Conservation (phyloP, 2,329 filamentous ascomycete species). For the Phialophora tarda region DNA sequence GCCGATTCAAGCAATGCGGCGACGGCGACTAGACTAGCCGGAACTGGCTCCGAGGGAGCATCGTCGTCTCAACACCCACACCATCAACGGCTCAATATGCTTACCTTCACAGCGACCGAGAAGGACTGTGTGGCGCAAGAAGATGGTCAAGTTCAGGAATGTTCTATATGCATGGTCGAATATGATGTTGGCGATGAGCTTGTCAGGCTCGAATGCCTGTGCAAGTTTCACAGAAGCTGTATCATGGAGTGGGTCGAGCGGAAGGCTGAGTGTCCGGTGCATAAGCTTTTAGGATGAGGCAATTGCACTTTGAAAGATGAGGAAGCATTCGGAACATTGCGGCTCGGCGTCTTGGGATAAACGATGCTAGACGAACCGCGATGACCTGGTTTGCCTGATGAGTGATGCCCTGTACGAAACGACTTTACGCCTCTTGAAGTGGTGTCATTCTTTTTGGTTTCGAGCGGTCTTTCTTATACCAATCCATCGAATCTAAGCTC, state of each 20-base stretch:
- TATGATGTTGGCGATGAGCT: conserved; percentile 65
- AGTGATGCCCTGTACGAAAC: not conserved
- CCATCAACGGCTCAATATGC: conserved; percentile 46
- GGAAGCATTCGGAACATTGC: not conserved
- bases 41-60: not conserved
- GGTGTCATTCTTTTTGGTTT: not conserved
- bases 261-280: conserved; percentile 65
- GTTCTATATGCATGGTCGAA: conserved; percentile 69
- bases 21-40: not conserved
- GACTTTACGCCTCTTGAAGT: not conserved
- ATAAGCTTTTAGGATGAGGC: conserved; percentile 51
- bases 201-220: conserved; percentile 66
- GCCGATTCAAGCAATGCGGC: conserved; percentile 26
- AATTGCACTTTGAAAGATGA: not conserved
- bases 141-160: conserved; percentile 62
- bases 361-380: not conserved
- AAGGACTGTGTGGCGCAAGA: conserved; percentile 66
- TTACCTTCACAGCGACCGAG: conserved; percentile 63
- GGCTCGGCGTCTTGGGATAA: not conserved
- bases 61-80: conserved; percentile 32
- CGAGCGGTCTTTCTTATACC: not conserved
- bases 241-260: conserved; percentile 66
- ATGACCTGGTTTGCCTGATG: not conserved
- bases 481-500: not conserved
- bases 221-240: conserved; percentile 67